Evolutionary conservation across 2,329 filamentous ascomycete genomes (phyloP), one percentile per base, ranked within the genome.

Genomic region (Aphanoascus verrucosus): DNA sequence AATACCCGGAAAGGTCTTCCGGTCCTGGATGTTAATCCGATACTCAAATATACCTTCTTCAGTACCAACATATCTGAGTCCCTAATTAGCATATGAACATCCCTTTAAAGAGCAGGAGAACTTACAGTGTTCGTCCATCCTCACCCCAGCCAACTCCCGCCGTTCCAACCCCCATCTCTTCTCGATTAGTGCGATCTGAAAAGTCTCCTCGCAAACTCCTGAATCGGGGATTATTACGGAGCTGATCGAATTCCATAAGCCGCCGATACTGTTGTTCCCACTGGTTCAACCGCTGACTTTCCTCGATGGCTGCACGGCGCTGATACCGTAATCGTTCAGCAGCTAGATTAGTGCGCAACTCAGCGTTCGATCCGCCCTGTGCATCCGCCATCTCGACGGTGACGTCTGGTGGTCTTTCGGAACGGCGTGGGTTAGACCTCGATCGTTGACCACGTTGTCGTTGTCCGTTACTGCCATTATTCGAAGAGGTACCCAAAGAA

Each of bases 21-120:
- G 71, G 56, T 75, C 73, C 38, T 68, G 65, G 41, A 72, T 61
- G 56, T 76, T 74, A 55, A 76, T 57, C 40, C 70, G 65, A 57
- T 69, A 74, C 59, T 75, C 71, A 51, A 74, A 73, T 23, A 76
- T 74, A 15, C 73, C 73, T 56, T 72, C 66, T 45, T 74, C 65
- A 5, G 72, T 74, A n/a, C 69, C 73, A 56, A 74, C 67, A 55
- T 72, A 76, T 57, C 73, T 76, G 46, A 11, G 40, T 6, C 35
- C 45, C 59, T 51, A 60, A 58, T 53, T 52, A 46, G 53, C 28
- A 53, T 37, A 48, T 31, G 8, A 28, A 3, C 20, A 34, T 37
- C 12, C 38, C 32, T 38, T 20, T n/a, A 31, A 4, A 17, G 20
- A 52, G 19, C 15, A 34, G 41, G 32, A 48, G 28, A 43, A 68